Evolutionary conservation across 352 stramenopile genomes (phyloP).

Genomic region (Globisporangium heterothallicum): DNA sequence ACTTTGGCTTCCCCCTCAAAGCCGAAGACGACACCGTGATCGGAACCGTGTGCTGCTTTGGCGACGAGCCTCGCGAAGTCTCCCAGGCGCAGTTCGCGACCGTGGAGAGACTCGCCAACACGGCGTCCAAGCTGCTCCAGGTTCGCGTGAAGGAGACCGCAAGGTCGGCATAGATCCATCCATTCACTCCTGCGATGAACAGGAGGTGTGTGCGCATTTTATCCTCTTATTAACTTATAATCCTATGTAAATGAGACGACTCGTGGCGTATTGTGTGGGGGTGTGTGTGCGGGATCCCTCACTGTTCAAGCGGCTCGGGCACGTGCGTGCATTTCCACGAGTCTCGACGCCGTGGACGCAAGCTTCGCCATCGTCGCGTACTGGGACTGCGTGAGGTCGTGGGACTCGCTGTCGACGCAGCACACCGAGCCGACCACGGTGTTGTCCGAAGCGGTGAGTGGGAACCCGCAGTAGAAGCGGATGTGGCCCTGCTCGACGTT

Average conservation of each 20-base stretch:
- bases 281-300: too few relatives aligned
- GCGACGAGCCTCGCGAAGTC: constrained; percentile 31
- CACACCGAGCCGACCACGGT: constrained; percentile 48
- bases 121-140: constrained; percentile 30
- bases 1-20: constrained; percentile 51
- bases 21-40: constrained; percentile 29
- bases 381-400: constrained; percentile 47
- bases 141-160: neutral
- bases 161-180: neutral
- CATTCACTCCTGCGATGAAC: neutral
- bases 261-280: too few relatives aligned
- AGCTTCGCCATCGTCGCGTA: constrained; percentile 42
- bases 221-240: neutral
- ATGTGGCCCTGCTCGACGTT: constrained; percentile 26
- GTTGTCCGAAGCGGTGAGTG: constrained; percentile 26
- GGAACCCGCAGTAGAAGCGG: constrained; percentile 68
- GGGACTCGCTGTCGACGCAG: constrained; percentile 36
- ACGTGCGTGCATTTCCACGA: constrained; percentile 25
- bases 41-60: constrained; percentile 48
- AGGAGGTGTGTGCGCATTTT: neutral
- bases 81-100: constrained; percentile 42
- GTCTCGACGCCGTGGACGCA: constrained; percentile 34
- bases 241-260: neutral
- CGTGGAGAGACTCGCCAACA: constrained; percentile 31
- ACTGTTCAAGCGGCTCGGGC: neutral